These are phyloP conservation scores for Umbelopsis vinacea DNA, from an alignment of 192 early-diverging fungal genomes.

Conservation along the genomic window DNA sequence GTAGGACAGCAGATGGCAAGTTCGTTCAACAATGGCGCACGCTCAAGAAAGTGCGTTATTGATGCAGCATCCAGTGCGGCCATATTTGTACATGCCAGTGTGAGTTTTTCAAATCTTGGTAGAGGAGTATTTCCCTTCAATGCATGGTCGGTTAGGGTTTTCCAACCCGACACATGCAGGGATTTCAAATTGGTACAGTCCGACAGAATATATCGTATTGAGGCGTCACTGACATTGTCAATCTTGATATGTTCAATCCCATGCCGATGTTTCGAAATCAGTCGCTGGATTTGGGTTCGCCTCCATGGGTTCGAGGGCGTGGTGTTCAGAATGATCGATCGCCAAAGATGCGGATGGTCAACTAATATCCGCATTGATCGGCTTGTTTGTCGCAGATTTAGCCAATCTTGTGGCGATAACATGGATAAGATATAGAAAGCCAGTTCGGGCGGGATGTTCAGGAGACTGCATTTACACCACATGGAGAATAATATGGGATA, in stretches of 20 bases:
- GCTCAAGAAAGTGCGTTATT: neutral
- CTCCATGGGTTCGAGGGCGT: neutral
- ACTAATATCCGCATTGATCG: neutral
- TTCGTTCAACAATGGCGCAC: neutral
- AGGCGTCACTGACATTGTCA: conserved; percentile 9
- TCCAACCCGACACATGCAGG: conserved; percentile 24
- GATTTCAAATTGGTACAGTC: conserved; percentile 14
- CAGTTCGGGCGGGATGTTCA: conserved; percentile 21
- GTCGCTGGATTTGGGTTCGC: neutral
- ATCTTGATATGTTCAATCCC: conserved; percentile 14
- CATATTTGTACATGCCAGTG: neutral
- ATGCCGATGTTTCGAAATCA: neutral
- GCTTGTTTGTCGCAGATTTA: neutral
- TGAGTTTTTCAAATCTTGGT: neutral
- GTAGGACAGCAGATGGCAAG: neutral
- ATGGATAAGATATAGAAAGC: conserved; percentile 3
- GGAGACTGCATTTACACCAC: neutral
- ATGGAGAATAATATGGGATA: neutral
- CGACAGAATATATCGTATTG: conserved; percentile 19
- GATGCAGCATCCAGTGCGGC: conserved; percentile 10
- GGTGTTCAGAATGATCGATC: conserved; percentile 12
- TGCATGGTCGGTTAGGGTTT: conserved; percentile 24
- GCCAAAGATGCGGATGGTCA: neutral
- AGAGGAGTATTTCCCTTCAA: neutral
- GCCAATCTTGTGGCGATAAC: conserved; percentile 16